phyloP scores from a whole-genome alignment of 2,329 filamentous ascomycete genomes.

The Arthrobotrys iridis region DNA sequence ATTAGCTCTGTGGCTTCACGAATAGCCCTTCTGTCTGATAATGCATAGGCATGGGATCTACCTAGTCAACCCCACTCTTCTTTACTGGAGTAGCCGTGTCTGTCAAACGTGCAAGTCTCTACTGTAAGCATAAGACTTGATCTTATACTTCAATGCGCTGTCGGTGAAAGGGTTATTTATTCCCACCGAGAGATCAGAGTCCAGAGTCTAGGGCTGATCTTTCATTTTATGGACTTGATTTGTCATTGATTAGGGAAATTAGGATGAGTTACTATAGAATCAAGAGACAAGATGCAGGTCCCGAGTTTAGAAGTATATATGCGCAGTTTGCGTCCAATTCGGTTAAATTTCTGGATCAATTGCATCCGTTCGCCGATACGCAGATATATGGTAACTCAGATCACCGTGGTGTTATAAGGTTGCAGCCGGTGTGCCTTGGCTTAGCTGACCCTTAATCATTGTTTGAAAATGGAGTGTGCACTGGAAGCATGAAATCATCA shows the following conservation, averaged over 20 bases:
- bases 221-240: background rate
- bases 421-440: too few relatives aligned
- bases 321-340: too few relatives aligned
- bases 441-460: too few relatives aligned
- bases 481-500: too few relatives aligned
- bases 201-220: constrained; percentile 2
- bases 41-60: background rate
- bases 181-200: constrained; percentile 1
- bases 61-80: background rate
- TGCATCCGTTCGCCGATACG: too few relatives aligned
- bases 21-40: background rate
- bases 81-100: background rate
- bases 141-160: background rate
- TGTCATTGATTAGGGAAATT: background rate
- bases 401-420: too few relatives aligned
- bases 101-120: background rate
- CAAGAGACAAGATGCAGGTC: too few relatives aligned
- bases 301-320: too few relatives aligned
- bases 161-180: background rate
- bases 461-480: too few relatives aligned
- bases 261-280: background rate
- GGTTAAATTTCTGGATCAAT: too few relatives aligned
- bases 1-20: background rate
- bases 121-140: background rate
- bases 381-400: too few relatives aligned